A percentile compares a stretch with the other conserved stretches of the same genome.
phyloP scores from a whole-genome alignment of 805 yeast genomes.

The Zygosaccharomyces siamensis region DNA sequence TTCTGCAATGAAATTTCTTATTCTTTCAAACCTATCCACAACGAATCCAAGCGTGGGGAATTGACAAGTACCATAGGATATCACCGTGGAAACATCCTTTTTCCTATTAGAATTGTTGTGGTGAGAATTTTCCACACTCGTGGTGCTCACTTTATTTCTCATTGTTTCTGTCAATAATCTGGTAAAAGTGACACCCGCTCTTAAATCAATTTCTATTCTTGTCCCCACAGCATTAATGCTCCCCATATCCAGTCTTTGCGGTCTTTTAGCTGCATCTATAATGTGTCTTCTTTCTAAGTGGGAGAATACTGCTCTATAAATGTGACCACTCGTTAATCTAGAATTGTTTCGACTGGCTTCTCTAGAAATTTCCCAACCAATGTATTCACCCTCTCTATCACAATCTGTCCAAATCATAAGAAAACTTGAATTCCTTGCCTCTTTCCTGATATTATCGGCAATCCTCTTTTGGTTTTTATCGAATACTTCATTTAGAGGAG shows the following conservation, averaged over 20 bases:
- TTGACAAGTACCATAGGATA: slow-evolving; percentile 90
- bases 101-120: slow-evolving; percentile 8
- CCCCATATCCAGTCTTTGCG: slow-evolving; percentile 55
- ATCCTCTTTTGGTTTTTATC: slow-evolving; percentile 44
- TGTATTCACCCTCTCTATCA: slow-evolving; percentile 93
- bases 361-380: slow-evolving; percentile 75
- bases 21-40: slow-evolving; percentile 82
- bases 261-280: slow-evolving; percentile 65
- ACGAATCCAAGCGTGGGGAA: slow-evolving; percentile 96
- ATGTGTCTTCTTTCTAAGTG: slow-evolving; percentile 79
- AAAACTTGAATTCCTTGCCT: slow-evolving; percentile 54
- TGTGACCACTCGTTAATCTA: slow-evolving; percentile 41
- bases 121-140: slow-evolving; percentile 2
- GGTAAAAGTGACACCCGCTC: slow-evolving; percentile 88
- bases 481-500: slow-evolving; percentile 49
- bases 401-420: slow-evolving; percentile 98
- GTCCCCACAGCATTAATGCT: slow-evolving; percentile 82
- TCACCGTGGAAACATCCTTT: slow-evolving; percentile 25
- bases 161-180: slow-evolving; percentile 58
- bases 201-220: slow-evolving; percentile 78
- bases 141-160: slow-evolving; percentile 27
- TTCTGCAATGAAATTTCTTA: slow-evolving; percentile 67
- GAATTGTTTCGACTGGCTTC: slow-evolving; percentile 52
- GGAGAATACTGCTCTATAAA: slow-evolving; percentile 79
- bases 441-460: slow-evolving; percentile 60